phyloP scores from a whole-genome alignment of 768 basidiomycete genomes.

The Piloderma croceum region DNA sequence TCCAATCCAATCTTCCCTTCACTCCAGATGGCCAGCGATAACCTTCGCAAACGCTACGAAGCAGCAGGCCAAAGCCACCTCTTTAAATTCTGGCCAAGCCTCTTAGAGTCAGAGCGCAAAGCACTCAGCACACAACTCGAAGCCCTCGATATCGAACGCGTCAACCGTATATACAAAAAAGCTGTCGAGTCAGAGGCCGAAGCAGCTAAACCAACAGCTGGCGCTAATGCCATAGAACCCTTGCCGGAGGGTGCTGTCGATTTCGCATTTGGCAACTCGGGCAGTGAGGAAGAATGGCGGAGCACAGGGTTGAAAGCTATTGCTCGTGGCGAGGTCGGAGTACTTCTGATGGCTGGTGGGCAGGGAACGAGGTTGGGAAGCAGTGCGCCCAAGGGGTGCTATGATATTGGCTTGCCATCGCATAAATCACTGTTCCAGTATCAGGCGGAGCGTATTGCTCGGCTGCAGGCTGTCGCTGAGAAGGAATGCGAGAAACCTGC shows the following conservation, averaged over 20 bases:
- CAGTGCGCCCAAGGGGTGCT: constrained; percentile 92
- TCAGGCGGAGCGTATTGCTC: constrained; percentile 92
- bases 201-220: constrained; percentile 32
- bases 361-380: constrained; percentile 95
- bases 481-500: constrained; percentile 42
- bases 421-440: constrained; percentile 94
- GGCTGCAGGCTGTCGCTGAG: constrained; percentile 75
- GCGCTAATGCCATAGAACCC: constrained; percentile 62
- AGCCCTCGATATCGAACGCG: constrained; percentile 80
- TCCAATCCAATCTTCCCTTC: constrained; percentile 6
- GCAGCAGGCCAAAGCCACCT: constrained; percentile 85
- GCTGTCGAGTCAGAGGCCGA: constrained; percentile 65
- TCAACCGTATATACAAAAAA: constrained; percentile 81
- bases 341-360: constrained; percentile 95
- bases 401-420: constrained; percentile 92
- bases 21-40: constrained; percentile 50
- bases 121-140: constrained; percentile 68
- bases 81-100: constrained; percentile 77
- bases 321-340: constrained; percentile 79
- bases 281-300: constrained; percentile 71
- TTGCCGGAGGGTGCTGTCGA: constrained; percentile 74
- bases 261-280: constrained; percentile 47
- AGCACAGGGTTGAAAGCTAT: constrained; percentile 75
- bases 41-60: constrained; percentile 59
- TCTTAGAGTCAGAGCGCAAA: constrained; percentile 58